Evolutionary conservation across 495 filamentous ascomycete genomes (phyloP).

Genomic region (Penicillium verhagenii): DNA sequence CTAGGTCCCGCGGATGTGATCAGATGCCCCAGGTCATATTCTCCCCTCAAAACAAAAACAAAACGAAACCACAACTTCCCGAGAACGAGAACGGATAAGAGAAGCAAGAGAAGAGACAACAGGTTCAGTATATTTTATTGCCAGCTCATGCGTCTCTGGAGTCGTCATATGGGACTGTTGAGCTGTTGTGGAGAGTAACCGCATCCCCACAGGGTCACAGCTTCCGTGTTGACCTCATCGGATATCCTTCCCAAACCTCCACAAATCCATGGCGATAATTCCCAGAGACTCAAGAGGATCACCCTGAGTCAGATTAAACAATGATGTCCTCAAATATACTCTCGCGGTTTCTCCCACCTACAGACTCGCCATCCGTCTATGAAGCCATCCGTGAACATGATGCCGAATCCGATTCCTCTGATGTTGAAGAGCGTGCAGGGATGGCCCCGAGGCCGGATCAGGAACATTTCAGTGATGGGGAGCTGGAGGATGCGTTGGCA

Average conservation of each 20-base stretch:
- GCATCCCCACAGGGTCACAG: not conserved
- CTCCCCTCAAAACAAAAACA: not conserved
- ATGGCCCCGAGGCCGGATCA: conserved; percentile 63
- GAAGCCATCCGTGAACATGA: conserved; percentile 65
- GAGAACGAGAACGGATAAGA: not conserved
- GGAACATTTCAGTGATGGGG: conserved; percentile 66
- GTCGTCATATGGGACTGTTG: not conserved
- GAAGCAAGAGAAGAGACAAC: no score
- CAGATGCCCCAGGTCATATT: conserved; percentile 16
- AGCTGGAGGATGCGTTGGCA: conserved; percentile 64
- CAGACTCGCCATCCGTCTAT: conserved; percentile 67
- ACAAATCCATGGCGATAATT: conserved; percentile 5
- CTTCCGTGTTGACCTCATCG: conserved; percentile 4
- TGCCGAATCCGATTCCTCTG: conserved; percentile 54
- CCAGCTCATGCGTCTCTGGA: not conserved
- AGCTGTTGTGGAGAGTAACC: conserved; percentile 3
- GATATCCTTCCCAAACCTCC: not conserved
- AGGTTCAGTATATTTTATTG: not conserved
- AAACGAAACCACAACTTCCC: not conserved
- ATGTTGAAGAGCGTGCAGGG: conserved; percentile 67
- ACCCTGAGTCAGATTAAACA: conserved; percentile 17
- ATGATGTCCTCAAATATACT: conserved; percentile 80
- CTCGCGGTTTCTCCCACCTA: conserved; percentile 67
- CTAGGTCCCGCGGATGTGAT: conserved; percentile 15
- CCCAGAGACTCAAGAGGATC: conserved; percentile 3